phyloP scores from a whole-genome alignment of 352 stramenopile genomes.

The Albugo candida region DNA sequence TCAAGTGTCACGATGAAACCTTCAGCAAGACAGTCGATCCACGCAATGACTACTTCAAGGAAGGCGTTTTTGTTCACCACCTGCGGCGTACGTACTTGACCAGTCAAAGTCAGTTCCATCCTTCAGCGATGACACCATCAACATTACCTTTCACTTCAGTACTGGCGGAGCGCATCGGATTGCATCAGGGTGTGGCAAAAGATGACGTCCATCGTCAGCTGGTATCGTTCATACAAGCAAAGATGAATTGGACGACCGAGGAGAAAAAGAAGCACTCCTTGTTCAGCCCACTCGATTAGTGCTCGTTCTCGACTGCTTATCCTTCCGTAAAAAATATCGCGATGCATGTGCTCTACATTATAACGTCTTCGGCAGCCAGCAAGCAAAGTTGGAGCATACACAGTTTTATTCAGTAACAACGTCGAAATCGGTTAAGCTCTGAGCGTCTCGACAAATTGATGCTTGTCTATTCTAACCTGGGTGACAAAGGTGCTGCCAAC shows the following conservation, averaged over 20 bases:
- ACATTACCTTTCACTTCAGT: slow-evolving; percentile 1
- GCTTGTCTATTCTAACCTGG: too few species aligned
- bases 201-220: slow-evolving; percentile 1
- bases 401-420: too few species aligned
- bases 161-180: slow-evolving; percentile 2
- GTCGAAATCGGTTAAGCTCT: too few species aligned
- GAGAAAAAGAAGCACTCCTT: background rate
- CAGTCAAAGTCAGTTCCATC: background rate
- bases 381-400: slow-evolving; percentile 8
- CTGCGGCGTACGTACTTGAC: too few species aligned
- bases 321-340: background rate
- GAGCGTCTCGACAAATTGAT: too few species aligned
- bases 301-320: background rate
- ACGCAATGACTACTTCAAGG: too few species aligned
- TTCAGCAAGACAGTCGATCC: too few species aligned
- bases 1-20: too few species aligned
- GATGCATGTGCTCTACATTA: slow-evolving; percentile 2
- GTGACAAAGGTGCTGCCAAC: too few species aligned
- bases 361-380: slow-evolving; percentile 7
- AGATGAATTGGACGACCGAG: background rate
- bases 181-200: slow-evolving; percentile 1
- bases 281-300: slow-evolving; percentile 7
- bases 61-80: too few species aligned
- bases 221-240: background rate
- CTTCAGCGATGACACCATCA: slow-evolving; percentile 1